A percentile compares a stretch with the other conserved stretches of the same genome.
Evolutionary conservation across 352 stramenopile genomes (phyloP).

Genomic region (Globisporangium emineosum): DNA sequence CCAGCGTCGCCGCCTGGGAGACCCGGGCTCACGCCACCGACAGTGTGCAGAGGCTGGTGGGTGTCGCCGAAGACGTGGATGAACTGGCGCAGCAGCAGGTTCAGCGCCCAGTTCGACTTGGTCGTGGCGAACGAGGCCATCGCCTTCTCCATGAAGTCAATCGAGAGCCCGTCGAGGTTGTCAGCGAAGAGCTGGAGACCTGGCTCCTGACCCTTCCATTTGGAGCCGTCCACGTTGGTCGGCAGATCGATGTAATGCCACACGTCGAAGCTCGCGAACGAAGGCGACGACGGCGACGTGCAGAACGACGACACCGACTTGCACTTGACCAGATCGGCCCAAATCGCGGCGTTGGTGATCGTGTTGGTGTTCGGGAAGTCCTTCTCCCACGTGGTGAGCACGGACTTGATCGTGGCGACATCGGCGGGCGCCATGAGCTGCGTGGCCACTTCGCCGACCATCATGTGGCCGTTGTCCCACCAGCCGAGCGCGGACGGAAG

Average conservation of each 20-base stretch:
- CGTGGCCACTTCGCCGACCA: slow-evolving; percentile 46
- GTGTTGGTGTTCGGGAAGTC: slow-evolving; percentile 58
- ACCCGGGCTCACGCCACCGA: slow-evolving; percentile 38
- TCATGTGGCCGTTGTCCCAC: slow-evolving; percentile 73
- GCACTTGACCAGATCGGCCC: slow-evolving; percentile 61
- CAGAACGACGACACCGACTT: slow-evolving; percentile 33
- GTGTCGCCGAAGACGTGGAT: slow-evolving; percentile 70
- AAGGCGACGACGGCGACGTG: slow-evolving; percentile 31
- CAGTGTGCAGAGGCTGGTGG: slow-evolving; percentile 62
- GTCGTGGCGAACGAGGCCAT: slow-evolving; percentile 53
- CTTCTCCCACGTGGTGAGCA: slow-evolving; percentile 41
- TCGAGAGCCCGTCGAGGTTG: slow-evolving; percentile 43
- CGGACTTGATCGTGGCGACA: slow-evolving; percentile 44
- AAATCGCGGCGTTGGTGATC: slow-evolving; percentile 41
- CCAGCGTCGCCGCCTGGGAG: slow-evolving; percentile 52
- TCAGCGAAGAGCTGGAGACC: slow-evolving; percentile 51
- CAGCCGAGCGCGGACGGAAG: slow-evolving; percentile 29
- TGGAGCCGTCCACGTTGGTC: slow-evolving; percentile 41
- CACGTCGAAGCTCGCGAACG: slow-evolving; percentile 41
- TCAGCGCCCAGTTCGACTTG: slow-evolving; percentile 55
- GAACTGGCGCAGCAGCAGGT: slow-evolving; percentile 59
- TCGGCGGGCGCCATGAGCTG: slow-evolving; percentile 44
- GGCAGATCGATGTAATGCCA: slow-evolving; percentile 78
- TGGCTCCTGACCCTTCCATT: slow-evolving; percentile 35
- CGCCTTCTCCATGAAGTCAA: slow-evolving; percentile 37